Evolutionary conservation across 2,329 filamentous ascomycete species (phyloP).

Genomic region (Aspergillus jensenii): DNA sequence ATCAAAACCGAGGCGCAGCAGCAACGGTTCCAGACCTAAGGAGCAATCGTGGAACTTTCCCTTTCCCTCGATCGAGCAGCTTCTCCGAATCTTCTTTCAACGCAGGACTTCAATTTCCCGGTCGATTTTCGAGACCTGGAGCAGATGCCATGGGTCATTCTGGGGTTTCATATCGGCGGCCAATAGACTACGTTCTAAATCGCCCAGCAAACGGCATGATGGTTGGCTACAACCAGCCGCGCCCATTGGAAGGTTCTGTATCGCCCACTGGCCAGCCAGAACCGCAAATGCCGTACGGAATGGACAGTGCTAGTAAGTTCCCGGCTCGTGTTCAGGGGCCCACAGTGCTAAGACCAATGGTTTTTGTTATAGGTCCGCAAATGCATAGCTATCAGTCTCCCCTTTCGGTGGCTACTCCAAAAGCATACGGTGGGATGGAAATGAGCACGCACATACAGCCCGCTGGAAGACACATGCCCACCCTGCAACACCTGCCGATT

Average conservation of each 20-base stretch:
- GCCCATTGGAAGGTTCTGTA: slow-evolving; percentile 32
- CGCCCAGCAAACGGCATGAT: slow-evolving; percentile 27
- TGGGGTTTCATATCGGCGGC: slow-evolving; percentile 28
- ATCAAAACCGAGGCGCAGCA: slow-evolving; percentile 25
- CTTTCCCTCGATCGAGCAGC: slow-evolving; percentile 36
- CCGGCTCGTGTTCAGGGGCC: neutral
- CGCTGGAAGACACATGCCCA: slow-evolving; percentile 28
- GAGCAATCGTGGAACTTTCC: slow-evolving; percentile 27
- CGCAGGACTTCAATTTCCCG: slow-evolving; percentile 28
- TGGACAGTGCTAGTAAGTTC: slow-evolving; percentile 29
- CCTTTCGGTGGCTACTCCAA: slow-evolving; percentile 27
- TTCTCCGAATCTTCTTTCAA: slow-evolving; percentile 35
- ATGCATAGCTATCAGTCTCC: slow-evolving; percentile 28
- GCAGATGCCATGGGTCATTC: slow-evolving; percentile 22
- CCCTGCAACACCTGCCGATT: slow-evolving; percentile 32
- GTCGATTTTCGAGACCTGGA: slow-evolving; percentile 27
- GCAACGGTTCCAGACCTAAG: slow-evolving; percentile 30
- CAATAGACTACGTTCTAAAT: slow-evolving; percentile 30
- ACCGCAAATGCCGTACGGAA: slow-evolving; percentile 27
- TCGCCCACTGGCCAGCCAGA: slow-evolving; percentile 33
- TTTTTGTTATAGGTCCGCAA: slow-evolving; percentile 27
- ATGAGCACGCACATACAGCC: slow-evolving; percentile 27
- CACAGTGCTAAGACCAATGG: neutral
- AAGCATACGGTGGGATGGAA: slow-evolving; percentile 25
- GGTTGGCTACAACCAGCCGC: slow-evolving; percentile 29